These are phyloP conservation scores for Phytomonas francai DNA, from an alignment of 208 protist species.

Conservation along the genomic window DNA sequence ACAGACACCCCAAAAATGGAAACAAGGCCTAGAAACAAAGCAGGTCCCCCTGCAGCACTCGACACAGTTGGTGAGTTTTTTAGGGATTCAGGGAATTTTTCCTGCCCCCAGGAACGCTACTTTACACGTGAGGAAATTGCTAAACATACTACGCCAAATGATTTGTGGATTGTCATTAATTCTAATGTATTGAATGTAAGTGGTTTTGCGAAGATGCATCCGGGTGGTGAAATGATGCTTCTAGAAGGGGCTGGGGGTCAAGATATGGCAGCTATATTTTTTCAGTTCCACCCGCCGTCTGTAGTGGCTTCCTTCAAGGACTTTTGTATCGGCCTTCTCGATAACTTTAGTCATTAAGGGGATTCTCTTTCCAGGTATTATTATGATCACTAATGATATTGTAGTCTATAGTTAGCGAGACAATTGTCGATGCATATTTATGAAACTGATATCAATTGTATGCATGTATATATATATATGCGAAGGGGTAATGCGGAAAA, in stretches of 20 bases:
- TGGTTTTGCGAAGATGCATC: constrained; percentile 43
- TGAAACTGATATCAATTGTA: neutral
- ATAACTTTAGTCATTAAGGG: neutral
- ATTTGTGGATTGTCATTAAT: constrained; percentile 72
- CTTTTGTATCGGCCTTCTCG: constrained; percentile 59
- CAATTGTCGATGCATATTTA: neutral
- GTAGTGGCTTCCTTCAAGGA: constrained; percentile 33
- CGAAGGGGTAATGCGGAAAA: neutral
- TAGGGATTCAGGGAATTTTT: constrained; percentile 21
- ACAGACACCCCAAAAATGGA: neutral
- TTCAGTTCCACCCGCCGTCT: constrained; percentile 40
- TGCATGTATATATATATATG: neutral
- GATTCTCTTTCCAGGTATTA: neutral
- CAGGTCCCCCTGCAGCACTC: neutral
- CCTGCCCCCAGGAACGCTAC: constrained; percentile 30
- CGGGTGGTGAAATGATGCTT: constrained; percentile 42
- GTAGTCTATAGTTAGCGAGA: neutral
- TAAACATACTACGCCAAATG: constrained; percentile 23
- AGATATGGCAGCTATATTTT: constrained; percentile 49
- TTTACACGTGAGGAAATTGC: constrained; percentile 50
- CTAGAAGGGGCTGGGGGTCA: constrained; percentile 47
- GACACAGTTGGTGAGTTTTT: constrained; percentile 31
- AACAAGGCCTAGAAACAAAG: neutral
- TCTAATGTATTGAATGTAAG: constrained; percentile 71
- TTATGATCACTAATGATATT: constrained; percentile 11